Conservation (phyloP, 176 grass and related monocot species). For the Zea mays region DNA sequence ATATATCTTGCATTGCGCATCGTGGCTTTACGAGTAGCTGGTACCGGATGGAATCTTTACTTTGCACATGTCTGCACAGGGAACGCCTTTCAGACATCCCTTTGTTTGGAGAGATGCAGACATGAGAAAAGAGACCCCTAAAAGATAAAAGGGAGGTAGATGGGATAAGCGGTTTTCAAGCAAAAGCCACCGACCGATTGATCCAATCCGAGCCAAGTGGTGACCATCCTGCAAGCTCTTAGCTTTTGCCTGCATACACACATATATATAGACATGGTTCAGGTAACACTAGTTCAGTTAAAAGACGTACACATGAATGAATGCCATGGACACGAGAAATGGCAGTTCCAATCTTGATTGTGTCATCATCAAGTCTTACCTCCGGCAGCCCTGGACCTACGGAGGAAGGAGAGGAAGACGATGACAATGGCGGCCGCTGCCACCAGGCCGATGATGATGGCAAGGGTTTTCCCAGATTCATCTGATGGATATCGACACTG, state of each 20-base stretch:
- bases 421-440: conserved; percentile 60
- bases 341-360: too few relatives aligned
- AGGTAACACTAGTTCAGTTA: neutral
- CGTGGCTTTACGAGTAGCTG: conserved; percentile 23
- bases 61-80: conserved; percentile 28
- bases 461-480: conserved; percentile 69
- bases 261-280: neutral
- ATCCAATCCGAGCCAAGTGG: conserved; percentile 38
- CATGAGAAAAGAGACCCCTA: conserved; percentile 46
- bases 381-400: conserved; percentile 37
- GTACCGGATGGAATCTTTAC: conserved; percentile 58
- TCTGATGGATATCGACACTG: conserved; percentile 27
- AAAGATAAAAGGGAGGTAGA: conserved; percentile 51
- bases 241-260: conserved; percentile 69
- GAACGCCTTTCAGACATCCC: conserved; percentile 37
- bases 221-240: conserved; percentile 29
- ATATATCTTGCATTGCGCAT: conserved; percentile 18
- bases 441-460: conserved; percentile 75
- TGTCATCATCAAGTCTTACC: conserved; percentile 27
- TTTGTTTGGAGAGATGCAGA: conserved; percentile 48
- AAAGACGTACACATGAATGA: neutral
- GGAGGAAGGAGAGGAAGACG: conserved; percentile 62
- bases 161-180: conserved; percentile 41
- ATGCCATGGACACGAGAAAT: conserved; percentile 7
- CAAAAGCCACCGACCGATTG: conserved; percentile 56